These are phyloP conservation scores for Auricularia cornea DNA, from an alignment of 768 basidiomycete genomes.

Conservation along the genomic window DNA sequence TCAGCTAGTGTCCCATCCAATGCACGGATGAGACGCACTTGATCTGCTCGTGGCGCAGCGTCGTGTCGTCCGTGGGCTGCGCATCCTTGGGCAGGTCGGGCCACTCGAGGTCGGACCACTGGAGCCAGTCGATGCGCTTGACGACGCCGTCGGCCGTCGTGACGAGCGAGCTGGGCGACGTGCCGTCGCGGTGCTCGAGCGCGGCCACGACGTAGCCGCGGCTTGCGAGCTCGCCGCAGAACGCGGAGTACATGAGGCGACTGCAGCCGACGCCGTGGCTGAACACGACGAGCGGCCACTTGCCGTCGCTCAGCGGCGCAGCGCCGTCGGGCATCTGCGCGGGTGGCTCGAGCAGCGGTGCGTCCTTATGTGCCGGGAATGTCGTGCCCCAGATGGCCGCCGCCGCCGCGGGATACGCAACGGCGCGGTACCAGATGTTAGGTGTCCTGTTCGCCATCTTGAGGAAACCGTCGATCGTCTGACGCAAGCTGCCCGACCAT, in stretches of 20 bases:
- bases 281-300: conserved; percentile 37
- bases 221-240: conserved; percentile 37
- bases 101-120: conserved; percentile 27
- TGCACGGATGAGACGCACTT: conserved; percentile 18
- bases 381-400: conserved; percentile 24
- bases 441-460: conserved; percentile 24
- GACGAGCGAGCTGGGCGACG: conserved; percentile 27
- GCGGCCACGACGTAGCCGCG: conserved; percentile 38
- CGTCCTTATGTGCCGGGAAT: conserved; percentile 23
- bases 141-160: conserved; percentile 15
- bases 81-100: conserved; percentile 18
- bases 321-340: neutral
- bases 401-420: conserved; percentile 18
- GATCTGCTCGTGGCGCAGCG: conserved; percentile 22
- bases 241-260: conserved; percentile 32
- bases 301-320: no score
- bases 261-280: conserved; percentile 39
- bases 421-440: conserved; percentile 17
- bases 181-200: conserved; percentile 42
- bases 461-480: conserved; percentile 25
- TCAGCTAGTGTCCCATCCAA: no score
- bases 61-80: conserved; percentile 26
- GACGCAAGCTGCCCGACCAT: conserved; percentile 22
- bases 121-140: conserved; percentile 24
- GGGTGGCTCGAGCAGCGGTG: conserved; percentile 15